Base-by-base conservation (phyloP, 148 eudicot genomes). In the Rheum nobile region DNA sequence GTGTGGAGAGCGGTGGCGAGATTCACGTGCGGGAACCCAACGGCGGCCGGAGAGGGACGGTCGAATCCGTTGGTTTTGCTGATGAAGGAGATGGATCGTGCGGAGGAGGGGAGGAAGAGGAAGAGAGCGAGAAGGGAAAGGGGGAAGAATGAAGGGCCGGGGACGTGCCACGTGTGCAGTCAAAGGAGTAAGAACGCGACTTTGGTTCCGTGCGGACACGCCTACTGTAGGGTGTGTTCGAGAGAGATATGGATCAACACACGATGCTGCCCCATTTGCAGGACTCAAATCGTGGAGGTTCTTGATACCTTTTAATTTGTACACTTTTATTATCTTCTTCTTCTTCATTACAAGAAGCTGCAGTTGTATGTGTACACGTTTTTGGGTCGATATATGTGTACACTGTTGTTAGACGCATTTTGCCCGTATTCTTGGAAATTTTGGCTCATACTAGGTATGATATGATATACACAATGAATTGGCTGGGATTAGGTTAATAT, bases 141-240 rank as follows among this genome's bases (percentile, higher is more conserved):
- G 12, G 74, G 37, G 26, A 8, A 4, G 41, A 6, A 35, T 46
- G 90, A 82, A 74, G n/a, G 65, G 21, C 10, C 9, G 57, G 73
- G 43, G 43, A 41, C 79, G 85, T 88, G 92, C 72, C 85, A 90
- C 80, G 90, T 86, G 86, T 88, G 92, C 83, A 85, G 83, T 86
- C 82, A 75, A 42, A 86, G 92, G 76, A 86, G 79, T 47, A 88
- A 83, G 75, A 86, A 86, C 22, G 88, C 92, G 41, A 90, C 87
- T 42, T 86, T 86, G 70, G 81, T 88, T 67, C 92, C 92, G 59
- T 88, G 92, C 55, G 92, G 90, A 7, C 92, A 88, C 67, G 81
- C 90, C 3, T 88, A 85, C 75, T 88, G 92, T 74, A 80, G 90
- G 77, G 90, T 86, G 84, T 88, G 92, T 71, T 88, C 90, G 26